Conservation (phyloP, 2,329 filamentous ascomycete species). For the Davidsoniella virescens region DNA sequence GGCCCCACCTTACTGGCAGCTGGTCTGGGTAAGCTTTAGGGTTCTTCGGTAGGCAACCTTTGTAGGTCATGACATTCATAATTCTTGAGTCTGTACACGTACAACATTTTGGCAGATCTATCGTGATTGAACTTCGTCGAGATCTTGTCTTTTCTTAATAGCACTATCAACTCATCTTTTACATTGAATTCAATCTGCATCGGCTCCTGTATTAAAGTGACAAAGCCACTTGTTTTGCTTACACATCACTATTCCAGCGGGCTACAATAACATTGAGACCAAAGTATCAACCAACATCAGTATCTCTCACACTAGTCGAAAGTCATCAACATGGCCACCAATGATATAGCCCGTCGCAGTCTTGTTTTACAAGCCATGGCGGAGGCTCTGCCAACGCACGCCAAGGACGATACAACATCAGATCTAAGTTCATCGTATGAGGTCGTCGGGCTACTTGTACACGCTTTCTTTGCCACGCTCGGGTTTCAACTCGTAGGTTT, state of each 20-base stretch:
- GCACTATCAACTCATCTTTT: too few species aligned
- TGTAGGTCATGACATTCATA: too few species aligned
- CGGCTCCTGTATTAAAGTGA: background rate
- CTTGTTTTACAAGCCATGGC: conserved; percentile 40
- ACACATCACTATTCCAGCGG: background rate
- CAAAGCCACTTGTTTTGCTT: background rate
- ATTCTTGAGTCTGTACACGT: too few species aligned
- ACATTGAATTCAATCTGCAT: too few species aligned
- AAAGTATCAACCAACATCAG: background rate
- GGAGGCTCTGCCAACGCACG: conserved; percentile 40
- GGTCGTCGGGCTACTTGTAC: conserved; percentile 66
- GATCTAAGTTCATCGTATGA: conserved; percentile 60
- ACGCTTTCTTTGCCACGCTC: conserved; percentile 66
- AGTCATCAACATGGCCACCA: conserved; percentile 4
- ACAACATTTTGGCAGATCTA: too few species aligned
- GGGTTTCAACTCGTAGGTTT: conserved; percentile 71
- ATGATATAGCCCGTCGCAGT: conserved; percentile 26
- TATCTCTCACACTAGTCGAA: too few species aligned
- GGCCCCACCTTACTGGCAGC: too few species aligned
- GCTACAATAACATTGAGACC: background rate
- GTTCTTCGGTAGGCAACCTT: too few species aligned
- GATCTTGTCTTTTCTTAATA: too few species aligned
- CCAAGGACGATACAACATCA: conserved; percentile 35
- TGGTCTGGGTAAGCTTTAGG: too few species aligned
- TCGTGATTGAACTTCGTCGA: too few species aligned